phyloP scores from a whole-genome alignment of 805 yeast species.

The Teunomyces gatunensis region DNA sequence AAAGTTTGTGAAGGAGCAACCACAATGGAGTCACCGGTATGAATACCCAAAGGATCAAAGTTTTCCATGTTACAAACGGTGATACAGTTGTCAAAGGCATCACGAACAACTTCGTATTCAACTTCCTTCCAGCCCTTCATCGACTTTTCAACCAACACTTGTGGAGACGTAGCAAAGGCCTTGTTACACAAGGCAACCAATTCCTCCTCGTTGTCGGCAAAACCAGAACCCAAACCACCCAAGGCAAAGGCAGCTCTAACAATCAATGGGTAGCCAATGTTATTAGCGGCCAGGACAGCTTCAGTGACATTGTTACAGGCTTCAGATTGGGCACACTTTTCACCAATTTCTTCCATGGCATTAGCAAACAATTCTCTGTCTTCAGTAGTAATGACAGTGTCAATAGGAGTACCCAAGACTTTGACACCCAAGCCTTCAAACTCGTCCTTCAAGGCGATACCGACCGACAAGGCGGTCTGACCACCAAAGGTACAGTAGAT shows the following conservation, averaged over 20 bases:
- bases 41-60: slow-evolving; percentile 97
- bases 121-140: slow-evolving; percentile 99
- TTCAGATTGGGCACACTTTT: slow-evolving; percentile 91
- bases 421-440: slow-evolving; percentile 88
- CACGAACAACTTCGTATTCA: slow-evolving; percentile 98
- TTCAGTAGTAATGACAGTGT: slow-evolving; percentile 94
- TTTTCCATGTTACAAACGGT: slow-evolving; percentile 99
- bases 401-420: slow-evolving; percentile 95
- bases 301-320: slow-evolving; percentile 81
- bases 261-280: slow-evolving; percentile 91
- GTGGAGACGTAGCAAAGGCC: slow-evolving; percentile 95
- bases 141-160: slow-evolving; percentile 90
- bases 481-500: slow-evolving; percentile 98
- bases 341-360: slow-evolving; percentile 92
- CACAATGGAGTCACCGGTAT: slow-evolving; percentile 98
- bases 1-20: slow-evolving; percentile 98
- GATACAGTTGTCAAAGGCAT: slow-evolving; percentile 94
- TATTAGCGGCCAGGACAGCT: slow-evolving; percentile 79
- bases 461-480: slow-evolving; percentile 95
- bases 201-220: slow-evolving; percentile 85
- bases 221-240: slow-evolving; percentile 98
- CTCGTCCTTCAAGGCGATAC: slow-evolving; percentile 93
- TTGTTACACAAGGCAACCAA: slow-evolving; percentile 79
- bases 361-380: slow-evolving; percentile 95
- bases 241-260: slow-evolving; percentile 96